A percentile compares a stretch with the other conserved stretches of the same genome.
These are phyloP conservation scores for Exutisphaerella laricina DNA, from an alignment of 2,329 filamentous ascomycete genomes.

Conservation along the genomic window DNA sequence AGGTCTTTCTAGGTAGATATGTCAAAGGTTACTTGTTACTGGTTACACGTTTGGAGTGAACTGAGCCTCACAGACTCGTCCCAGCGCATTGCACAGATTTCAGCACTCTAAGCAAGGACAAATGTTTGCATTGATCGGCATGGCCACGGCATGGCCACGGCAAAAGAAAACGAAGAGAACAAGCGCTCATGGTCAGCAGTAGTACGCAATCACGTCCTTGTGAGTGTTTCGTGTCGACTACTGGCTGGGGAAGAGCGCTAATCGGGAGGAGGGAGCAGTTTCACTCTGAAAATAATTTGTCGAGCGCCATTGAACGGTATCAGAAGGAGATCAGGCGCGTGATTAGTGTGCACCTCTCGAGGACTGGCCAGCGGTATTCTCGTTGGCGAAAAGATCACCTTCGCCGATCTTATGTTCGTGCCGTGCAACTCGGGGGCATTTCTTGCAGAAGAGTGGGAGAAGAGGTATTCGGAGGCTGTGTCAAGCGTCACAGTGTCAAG, in stretches of 20 bases:
- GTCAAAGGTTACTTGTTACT: too few species aligned
- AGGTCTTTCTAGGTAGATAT: constrained; percentile 4
- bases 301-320: constrained; percentile 42
- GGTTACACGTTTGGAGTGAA: too few species aligned
- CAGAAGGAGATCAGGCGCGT: constrained; percentile 42
- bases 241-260: neutral
- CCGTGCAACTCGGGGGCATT: constrained; percentile 32
- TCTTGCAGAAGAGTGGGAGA: constrained; percentile 23
- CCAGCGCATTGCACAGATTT: too few species aligned
- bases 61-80: too few species aligned
- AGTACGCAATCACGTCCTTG: too few species aligned
- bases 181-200: too few species aligned
- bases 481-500: constrained; percentile 27
- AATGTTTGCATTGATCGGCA: too few species aligned
- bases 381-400: constrained; percentile 41
- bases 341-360: constrained; percentile 37
- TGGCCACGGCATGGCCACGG: too few species aligned
- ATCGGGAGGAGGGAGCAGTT: neutral
- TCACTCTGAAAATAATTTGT: constrained; percentile 34
- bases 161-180: too few species aligned
- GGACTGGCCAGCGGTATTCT: constrained; percentile 34
- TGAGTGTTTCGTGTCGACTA: constrained; percentile 24
- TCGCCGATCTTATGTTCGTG: constrained; percentile 39
- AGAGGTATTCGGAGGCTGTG: constrained; percentile 28
- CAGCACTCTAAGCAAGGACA: too few species aligned